Conservation (phyloP, 1,284 basidiomycete genomes). For the Leccinum solheimii region DNA sequence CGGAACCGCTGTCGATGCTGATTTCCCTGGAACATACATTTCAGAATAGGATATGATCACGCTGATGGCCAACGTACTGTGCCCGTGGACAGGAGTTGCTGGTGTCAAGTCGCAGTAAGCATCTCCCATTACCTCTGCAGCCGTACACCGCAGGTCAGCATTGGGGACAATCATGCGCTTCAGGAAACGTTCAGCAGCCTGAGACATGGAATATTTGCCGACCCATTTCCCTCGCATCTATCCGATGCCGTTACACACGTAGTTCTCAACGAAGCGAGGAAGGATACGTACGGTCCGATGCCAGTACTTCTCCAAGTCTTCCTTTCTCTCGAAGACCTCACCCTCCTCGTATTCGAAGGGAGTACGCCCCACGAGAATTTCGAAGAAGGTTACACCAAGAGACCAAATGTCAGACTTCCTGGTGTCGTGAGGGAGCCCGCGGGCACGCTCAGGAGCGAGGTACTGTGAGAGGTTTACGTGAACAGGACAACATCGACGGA, state of each 20-base stretch:
- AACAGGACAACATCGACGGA: background rate
- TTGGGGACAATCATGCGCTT: conserved; percentile 77
- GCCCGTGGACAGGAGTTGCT: conserved; percentile 17
- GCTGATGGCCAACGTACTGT: conserved; percentile 24
- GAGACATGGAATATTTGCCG: conserved; percentile 75
- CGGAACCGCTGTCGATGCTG: conserved; percentile 16
- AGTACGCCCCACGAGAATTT: conserved; percentile 86
- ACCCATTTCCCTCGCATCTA: conserved; percentile 81
- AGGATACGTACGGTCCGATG: conserved; percentile 61
- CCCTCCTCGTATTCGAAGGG: conserved; percentile 86
- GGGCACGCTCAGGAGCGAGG: conserved; percentile 84
- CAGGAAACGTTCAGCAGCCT: conserved; percentile 62
- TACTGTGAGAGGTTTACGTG: conserved; percentile 51
- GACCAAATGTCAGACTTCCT: conserved; percentile 93
- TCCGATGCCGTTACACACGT: background rate
- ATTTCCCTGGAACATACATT: conserved; percentile 24
- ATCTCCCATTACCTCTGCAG: conserved; percentile 64
- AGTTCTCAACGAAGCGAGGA: background rate
- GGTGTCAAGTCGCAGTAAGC: conserved; percentile 54
- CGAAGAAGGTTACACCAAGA: conserved; percentile 89
- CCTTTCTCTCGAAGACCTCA: conserved; percentile 78
- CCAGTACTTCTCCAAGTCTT: conserved; percentile 84
- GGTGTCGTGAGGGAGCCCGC: conserved; percentile 85
- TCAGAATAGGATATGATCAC: background rate
- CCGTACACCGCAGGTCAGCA: conserved; percentile 68